Percentiles rank a stretch among this genome's conserved stretches.
phyloP scores from a whole-genome alignment of 2,329 filamentous ascomycete species.

The Myriosclerotinia scirpicola region DNA sequence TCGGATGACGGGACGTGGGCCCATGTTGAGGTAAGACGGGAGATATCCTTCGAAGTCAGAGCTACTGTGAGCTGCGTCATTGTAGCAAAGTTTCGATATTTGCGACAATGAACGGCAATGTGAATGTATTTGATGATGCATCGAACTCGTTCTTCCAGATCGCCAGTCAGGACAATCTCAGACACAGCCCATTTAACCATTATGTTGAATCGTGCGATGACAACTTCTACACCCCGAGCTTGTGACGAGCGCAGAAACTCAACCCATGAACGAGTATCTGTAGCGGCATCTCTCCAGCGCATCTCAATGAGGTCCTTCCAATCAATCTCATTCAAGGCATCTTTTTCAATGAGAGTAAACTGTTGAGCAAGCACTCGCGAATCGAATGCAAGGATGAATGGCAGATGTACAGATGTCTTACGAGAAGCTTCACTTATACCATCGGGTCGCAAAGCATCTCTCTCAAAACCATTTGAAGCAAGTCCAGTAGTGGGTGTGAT shows the following conservation, averaged over 20 bases:
- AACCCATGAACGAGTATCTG: constrained; percentile 73
- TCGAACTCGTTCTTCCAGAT: constrained; percentile 69
- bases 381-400: constrained; percentile 79
- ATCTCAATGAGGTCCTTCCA: constrained; percentile 86
- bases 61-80: constrained; percentile 80
- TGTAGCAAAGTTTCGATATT: constrained; percentile 79
- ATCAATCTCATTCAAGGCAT: constrained; percentile 81
- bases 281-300: constrained; percentile 72
- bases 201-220: constrained; percentile 83
- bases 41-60: constrained; percentile 70
- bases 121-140: constrained; percentile 82
- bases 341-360: constrained; percentile 82
- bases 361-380: constrained; percentile 78
- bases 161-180: constrained; percentile 72
- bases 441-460: constrained; percentile 33
- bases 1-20: constrained; percentile 65
- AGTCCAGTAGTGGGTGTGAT: constrained; percentile 35
- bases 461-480: constrained; percentile 25
- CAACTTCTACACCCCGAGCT: constrained; percentile 75
- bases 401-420: constrained; percentile 56
- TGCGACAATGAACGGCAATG: constrained; percentile 73
- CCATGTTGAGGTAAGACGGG: constrained; percentile 70
- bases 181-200: constrained; percentile 86
- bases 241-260: constrained; percentile 73
- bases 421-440: constrained; percentile 36